Conservation (phyloP, 768 basidiomycete species). For the Boletellus emodensis region DNA sequence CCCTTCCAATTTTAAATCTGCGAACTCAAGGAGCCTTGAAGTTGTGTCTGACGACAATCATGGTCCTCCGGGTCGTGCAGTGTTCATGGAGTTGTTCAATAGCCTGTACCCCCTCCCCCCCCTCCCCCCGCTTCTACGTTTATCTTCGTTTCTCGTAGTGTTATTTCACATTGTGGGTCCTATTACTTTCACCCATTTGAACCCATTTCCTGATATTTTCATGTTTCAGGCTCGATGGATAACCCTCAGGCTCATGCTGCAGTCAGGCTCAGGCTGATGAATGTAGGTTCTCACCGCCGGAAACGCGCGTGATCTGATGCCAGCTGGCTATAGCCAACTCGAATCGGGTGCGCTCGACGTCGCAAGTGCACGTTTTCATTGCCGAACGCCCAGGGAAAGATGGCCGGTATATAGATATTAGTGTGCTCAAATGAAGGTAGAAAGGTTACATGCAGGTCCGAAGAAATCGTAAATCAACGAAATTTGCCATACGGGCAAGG, state of each 20-base stretch:
- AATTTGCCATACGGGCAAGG: no score
- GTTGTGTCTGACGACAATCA: conserved; percentile 38
- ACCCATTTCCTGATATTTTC: no score
- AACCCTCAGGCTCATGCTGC: conserved; percentile 31
- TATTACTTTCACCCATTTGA: no score
- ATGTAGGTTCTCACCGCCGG: conserved; percentile 32
- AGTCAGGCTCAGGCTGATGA: conserved; percentile 59
- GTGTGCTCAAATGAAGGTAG: no score
- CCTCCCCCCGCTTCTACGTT: no score
- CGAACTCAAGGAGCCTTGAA: conserved; percentile 25
- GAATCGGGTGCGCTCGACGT: conserved; percentile 57
- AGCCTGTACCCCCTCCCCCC: no score
- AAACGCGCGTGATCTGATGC: conserved; percentile 3
- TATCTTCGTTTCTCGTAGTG: no score
- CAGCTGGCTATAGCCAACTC: conserved; percentile 40
- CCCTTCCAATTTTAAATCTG: conserved; percentile 32
- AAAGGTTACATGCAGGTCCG: no score
- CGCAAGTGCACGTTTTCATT: conserved; percentile 22
- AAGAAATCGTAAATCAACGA: no score
- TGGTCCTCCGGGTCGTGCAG: conserved; percentile 49
- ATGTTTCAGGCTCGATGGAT: no score
- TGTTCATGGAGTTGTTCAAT: no score
- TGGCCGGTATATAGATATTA: conserved; percentile 29
- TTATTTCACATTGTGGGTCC: no score
- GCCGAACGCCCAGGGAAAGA: conserved; percentile 36